Base-by-base conservation (phyloP, 1,284 basidiomycete genomes). In the Tylopilus microsporus region DNA sequence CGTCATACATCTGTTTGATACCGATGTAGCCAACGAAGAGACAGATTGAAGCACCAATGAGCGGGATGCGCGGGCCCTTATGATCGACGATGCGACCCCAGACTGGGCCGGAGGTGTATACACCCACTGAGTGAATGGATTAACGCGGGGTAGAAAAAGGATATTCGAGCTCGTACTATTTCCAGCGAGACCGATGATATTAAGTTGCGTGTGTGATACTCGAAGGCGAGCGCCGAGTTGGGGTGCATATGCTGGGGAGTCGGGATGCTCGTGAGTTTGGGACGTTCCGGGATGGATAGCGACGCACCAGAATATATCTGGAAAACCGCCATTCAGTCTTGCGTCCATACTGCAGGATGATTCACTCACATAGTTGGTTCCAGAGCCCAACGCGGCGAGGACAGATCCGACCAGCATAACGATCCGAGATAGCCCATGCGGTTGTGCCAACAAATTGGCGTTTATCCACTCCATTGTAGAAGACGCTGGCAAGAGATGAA, bases 141-240 rank as follows among this genome's bases (percentile, higher is more conserved):
- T 16, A 67, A 13, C 1, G 30, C 30, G 53, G 41, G 36, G 53
- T 13, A 37, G 25, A 25, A 48, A 59, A 48, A 62, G 25, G 53
- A 42, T 56, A 57, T 36, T 49, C 2, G 42, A 68, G 18, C 39
- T 56, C 66, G 62, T 61, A 85, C 86, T 69, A 64, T 87, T 89
- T 53, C 86, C 87, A 4, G 83, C 83, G 15, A 87, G 74, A 12
- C 84, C 89, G 32, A 92, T 79, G 47, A 91, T 72, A 65, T 92
- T 93, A 49, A 90, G 76, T 60, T 87, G 82, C 0, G 89, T 92
- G 53, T 91, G 88, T 1, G 83, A 80, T 19, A 92, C 79, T 49
- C 79, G 75, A n/a, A 93, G 78, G 43, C 83, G 80, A 16, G 82
- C 73, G 2, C 85, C 87, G 4, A 94, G 77, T 69, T 92, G 91